Evolutionary conservation across 306 rosid genomes (phyloP).

Genomic region (Quercus suber): DNA sequence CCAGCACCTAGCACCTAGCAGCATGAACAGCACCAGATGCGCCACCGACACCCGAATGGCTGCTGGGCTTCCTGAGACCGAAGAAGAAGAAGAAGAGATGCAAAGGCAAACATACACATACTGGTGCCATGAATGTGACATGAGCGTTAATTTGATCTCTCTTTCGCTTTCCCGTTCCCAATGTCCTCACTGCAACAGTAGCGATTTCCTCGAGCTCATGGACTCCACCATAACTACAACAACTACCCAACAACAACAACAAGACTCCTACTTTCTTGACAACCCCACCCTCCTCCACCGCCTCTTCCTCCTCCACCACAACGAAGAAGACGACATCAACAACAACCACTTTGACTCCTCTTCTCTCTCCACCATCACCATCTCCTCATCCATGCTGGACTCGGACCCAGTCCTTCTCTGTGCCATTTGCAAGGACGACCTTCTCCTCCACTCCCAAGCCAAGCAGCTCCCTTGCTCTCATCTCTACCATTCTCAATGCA

Average conservation of each 20-base stretch:
- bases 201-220: constrained; percentile 78
- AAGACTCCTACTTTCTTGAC: constrained; percentile 32
- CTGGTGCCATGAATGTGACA: constrained; percentile 96
- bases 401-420: constrained; percentile 43
- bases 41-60: constrained; percentile 1
- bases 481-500: constrained; percentile 73
- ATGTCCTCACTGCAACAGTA: constrained; percentile 64
- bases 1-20: too few species aligned
- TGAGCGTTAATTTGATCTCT: constrained; percentile 60
- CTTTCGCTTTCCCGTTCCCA: constrained; percentile 7
- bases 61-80: neutral
- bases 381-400: constrained; percentile 40
- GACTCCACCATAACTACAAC: constrained; percentile 38
- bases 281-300: constrained; percentile 38
- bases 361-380: constrained; percentile 29
- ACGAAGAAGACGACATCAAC: neutral
- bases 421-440: constrained; percentile 69
- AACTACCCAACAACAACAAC: constrained; percentile 24
- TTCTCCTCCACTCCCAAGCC: constrained; percentile 38
- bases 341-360: constrained; percentile 8
- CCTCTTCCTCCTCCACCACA: constrained; percentile 39
- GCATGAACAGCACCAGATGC: neutral
- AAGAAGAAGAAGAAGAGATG: constrained; percentile 19
- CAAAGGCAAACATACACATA: constrained; percentile 34
- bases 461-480: constrained; percentile 77